Evolutionary conservation across 495 filamentous ascomycete genomes (phyloP).

Genomic region (Oidiodendron maius): DNA sequence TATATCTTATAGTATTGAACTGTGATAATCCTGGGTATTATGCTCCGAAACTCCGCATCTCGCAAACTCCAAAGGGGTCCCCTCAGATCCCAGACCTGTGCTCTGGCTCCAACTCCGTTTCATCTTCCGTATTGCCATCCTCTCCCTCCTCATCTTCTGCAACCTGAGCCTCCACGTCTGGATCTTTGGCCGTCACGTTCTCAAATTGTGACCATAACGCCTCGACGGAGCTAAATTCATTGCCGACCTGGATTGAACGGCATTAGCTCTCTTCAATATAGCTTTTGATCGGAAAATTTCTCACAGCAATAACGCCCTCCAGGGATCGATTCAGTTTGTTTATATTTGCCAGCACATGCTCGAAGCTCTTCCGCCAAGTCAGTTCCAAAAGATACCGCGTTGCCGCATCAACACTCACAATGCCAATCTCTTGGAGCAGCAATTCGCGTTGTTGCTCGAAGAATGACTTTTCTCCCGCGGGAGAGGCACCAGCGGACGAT

Average conservation of each 20-base stretch:
- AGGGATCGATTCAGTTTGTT: constrained; percentile 90
- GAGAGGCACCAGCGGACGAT: constrained; percentile 8
- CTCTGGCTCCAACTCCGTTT: constrained; percentile 20
- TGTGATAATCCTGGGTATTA: constrained; percentile 25
- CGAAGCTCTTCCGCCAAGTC: constrained; percentile 60
- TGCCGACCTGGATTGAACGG: constrained; percentile 61
- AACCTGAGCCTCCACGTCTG: constrained; percentile 39
- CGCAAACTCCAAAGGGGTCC: neutral
- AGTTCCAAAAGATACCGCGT: neutral
- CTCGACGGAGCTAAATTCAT: constrained; percentile 95
- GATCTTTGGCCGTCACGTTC: constrained; percentile 82
- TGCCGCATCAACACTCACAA: constrained; percentile 40
- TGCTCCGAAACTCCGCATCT: constrained; percentile 11
- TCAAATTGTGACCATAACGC: constrained; percentile 96
- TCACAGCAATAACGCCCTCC: constrained; percentile 85
- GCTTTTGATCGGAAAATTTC: constrained; percentile 12
- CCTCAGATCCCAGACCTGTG: constrained; percentile 5
- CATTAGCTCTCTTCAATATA: neutral
- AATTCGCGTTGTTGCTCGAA: constrained; percentile 81
- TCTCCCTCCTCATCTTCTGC: constrained; percentile 28
- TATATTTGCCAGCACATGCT: constrained; percentile 91
- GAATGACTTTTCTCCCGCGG: constrained; percentile 25
- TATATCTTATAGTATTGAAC: neutral
- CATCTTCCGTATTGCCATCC: constrained; percentile 7
- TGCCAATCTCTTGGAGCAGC: constrained; percentile 71